Conservation (phyloP, 345 rosid species). For the Raphanus sativus region DNA sequence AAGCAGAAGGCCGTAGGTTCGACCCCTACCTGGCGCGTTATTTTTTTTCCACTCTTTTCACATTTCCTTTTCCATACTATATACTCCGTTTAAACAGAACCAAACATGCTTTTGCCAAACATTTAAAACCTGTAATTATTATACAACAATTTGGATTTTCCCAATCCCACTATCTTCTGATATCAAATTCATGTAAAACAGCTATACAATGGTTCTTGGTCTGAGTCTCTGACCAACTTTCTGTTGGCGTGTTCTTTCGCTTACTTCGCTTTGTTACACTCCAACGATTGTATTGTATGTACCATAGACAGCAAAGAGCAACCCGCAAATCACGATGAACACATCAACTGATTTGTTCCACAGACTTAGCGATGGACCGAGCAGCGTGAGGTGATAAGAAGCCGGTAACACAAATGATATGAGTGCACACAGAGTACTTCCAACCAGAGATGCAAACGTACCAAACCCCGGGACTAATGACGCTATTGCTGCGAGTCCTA, state of each 20-base stretch:
- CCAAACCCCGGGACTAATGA: constrained; percentile 78
- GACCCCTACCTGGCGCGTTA: constrained; percentile 89
- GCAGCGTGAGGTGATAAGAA: constrained; percentile 61
- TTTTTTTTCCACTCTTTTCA: not conserved
- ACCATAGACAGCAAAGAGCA: constrained; percentile 72
- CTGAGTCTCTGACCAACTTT: not conserved
- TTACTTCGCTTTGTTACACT: constrained; percentile 27
- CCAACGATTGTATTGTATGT: constrained; percentile 64
- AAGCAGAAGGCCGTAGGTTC: constrained; percentile 98
- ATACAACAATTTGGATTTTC: constrained; percentile 20
- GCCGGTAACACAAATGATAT: constrained; percentile 86
- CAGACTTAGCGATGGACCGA: constrained; percentile 57
- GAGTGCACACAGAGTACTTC: constrained; percentile 75
- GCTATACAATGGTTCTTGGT: not conserved
- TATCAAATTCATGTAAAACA: constrained; percentile 1
- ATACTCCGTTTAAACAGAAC: not conserved
- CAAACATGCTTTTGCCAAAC: not conserved
- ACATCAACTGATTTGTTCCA: constrained; percentile 66
- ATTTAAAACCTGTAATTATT: not conserved
- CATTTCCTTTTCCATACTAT: not conserved
- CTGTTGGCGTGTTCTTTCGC: not conserved
- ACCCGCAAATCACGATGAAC: constrained; percentile 57
- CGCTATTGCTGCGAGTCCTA: constrained; percentile 61
- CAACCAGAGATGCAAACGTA: constrained; percentile 66
- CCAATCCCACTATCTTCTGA: not conserved